phyloP scores from a whole-genome alignment of 176 grass and related monocot species.

The Oryza meridionalis region DNA sequence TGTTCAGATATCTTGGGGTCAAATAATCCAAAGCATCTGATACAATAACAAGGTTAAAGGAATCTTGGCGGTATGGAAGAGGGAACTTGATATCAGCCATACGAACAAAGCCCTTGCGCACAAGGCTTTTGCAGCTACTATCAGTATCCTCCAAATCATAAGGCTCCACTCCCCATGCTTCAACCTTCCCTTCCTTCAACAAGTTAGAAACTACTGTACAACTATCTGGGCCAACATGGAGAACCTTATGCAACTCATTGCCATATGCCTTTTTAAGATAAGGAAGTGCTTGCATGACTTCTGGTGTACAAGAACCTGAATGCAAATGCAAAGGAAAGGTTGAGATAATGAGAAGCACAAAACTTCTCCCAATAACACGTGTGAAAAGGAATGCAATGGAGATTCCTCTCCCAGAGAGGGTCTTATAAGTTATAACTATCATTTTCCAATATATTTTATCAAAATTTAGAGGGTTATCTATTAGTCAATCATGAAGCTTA shows the following conservation, averaged over 20 bases:
- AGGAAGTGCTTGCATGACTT: conserved; percentile 83
- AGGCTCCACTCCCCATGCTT: conserved; percentile 94
- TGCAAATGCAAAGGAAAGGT: not conserved
- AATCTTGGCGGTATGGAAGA: conserved; percentile 93
- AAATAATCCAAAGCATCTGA: conserved; percentile 96
- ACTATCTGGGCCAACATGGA: conserved; percentile 88
- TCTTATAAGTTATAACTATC: not conserved
- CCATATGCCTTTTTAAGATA: conserved; percentile 89
- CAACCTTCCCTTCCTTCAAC: conserved; percentile 80
- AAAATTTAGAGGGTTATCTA: not conserved
- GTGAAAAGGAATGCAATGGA: not conserved
- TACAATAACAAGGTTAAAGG: conserved; percentile 93
- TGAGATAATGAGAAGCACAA: conserved; percentile 14
- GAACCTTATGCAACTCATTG: conserved; percentile 60
- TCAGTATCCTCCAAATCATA: conserved; percentile 98
- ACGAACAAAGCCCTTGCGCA: conserved; percentile 95
- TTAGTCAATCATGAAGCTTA: not conserved
- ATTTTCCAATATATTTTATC: not conserved
- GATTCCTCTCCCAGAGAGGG: not conserved
- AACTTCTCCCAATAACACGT: not conserved
- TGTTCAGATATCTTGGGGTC: conserved; percentile 96
- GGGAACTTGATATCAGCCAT: conserved; percentile 87
- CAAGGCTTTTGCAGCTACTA: conserved; percentile 89
- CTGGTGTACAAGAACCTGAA: conserved; percentile 84
- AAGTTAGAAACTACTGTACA: conserved; percentile 85